Evolutionary conservation across 2,329 filamentous ascomycete genomes (phyloP).

Genomic region (Aureobasidium mangrovei): DNA sequence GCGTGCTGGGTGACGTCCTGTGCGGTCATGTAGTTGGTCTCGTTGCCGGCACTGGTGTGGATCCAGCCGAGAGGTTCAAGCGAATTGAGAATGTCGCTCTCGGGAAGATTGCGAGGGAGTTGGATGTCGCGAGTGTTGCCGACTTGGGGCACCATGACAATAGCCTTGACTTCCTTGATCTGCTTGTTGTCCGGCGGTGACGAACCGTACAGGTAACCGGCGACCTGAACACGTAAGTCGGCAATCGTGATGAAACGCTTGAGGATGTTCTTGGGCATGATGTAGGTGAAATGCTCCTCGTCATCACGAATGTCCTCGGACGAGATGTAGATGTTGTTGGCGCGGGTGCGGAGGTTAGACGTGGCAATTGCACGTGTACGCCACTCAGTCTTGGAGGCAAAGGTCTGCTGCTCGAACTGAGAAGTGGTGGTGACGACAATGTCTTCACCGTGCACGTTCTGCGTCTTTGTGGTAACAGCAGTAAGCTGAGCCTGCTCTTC

Average conservation of each 20-base stretch:
- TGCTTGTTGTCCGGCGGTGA: slow-evolving; percentile 91
- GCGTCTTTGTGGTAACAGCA: slow-evolving; percentile 94
- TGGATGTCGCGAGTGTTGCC: slow-evolving; percentile 88
- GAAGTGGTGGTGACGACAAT: slow-evolving; percentile 98
- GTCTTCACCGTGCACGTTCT: slow-evolving; percentile 93
- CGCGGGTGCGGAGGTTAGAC: slow-evolving; percentile 82
- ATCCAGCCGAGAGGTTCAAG: slow-evolving; percentile 92
- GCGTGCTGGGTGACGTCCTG: slow-evolving; percentile 92
- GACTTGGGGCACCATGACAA: slow-evolving; percentile 96
- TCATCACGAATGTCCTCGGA: slow-evolving; percentile 88
- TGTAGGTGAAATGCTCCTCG: slow-evolving; percentile 82
- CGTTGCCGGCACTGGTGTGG: slow-evolving; percentile 89
- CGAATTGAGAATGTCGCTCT: slow-evolving; percentile 78
- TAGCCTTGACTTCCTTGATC: slow-evolving; percentile 93
- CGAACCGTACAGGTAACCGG: slow-evolving; percentile 87
- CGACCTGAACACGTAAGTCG: slow-evolving; percentile 91
- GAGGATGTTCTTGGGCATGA: slow-evolving; percentile 98
- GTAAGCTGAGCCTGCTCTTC: slow-evolving; percentile 94
- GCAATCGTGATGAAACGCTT: slow-evolving; percentile 98
- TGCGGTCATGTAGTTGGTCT: slow-evolving; percentile 92
- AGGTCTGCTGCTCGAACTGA: slow-evolving; percentile 94
- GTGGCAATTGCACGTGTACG: slow-evolving; percentile 93
- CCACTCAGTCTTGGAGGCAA: slow-evolving; percentile 98
- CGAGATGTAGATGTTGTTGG: slow-evolving; percentile 98
- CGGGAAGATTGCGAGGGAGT: slow-evolving; percentile 77